Evolutionary conservation across 2,329 filamentous ascomycete species (phyloP).

Genomic region (Aspergillus proliferans): DNA sequence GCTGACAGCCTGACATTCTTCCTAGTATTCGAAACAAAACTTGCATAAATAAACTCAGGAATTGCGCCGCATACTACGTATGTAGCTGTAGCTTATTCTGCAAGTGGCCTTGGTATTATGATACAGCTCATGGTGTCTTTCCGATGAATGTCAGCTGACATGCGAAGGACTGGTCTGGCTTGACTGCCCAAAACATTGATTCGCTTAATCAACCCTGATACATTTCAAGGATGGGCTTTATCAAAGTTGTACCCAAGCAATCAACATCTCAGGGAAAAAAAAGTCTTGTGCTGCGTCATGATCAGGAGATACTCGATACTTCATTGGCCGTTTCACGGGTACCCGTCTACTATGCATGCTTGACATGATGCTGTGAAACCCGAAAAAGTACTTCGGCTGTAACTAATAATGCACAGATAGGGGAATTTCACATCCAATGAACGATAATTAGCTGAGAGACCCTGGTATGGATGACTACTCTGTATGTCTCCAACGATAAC

Average conservation of each 20-base stretch:
- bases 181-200: background rate
- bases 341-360: too few relatives aligned
- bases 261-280: too few relatives aligned
- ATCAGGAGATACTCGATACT: too few relatives aligned
- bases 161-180: background rate
- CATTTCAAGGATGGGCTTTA: too few relatives aligned
- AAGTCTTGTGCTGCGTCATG: too few relatives aligned
- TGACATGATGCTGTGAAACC: background rate
- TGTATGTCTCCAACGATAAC: too few relatives aligned
- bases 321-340: too few relatives aligned
- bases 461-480: too few relatives aligned
- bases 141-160: background rate
- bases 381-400: background rate
- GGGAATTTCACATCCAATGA: background rate
- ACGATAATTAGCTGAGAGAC: too few relatives aligned
- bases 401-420: background rate
- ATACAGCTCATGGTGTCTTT: background rate
- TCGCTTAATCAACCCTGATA: background rate
- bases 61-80: background rate
- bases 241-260: too few relatives aligned
- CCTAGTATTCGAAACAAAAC: background rate
- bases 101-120: background rate
- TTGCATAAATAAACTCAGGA: background rate
- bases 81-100: background rate
- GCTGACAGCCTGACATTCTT: background rate